Conservation (phyloP, 805 yeast genomes). For the Komagataella ulmi region DNA sequence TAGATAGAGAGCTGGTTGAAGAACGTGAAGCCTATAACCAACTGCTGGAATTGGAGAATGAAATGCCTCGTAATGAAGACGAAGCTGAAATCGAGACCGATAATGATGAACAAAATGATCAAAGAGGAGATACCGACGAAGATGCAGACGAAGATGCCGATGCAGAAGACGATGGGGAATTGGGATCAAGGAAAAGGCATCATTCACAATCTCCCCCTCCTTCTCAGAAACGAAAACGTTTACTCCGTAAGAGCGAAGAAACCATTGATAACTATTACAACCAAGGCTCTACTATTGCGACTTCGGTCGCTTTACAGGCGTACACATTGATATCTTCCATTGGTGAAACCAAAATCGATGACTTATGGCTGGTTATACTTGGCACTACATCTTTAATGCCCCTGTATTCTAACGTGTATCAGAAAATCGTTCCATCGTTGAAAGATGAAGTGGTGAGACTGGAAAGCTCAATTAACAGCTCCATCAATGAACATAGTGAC, state of each 20-base stretch:
- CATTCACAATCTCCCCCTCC: constrained; percentile 10
- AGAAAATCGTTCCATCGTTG: constrained; percentile 55
- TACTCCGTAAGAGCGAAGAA: constrained; percentile 34
- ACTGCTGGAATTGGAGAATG: constrained; percentile 26
- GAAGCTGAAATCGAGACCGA: constrained; percentile 16
- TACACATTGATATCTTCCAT: constrained; percentile 70
- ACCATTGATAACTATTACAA: constrained; percentile 64
- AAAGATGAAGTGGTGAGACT: constrained; percentile 76
- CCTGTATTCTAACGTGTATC: constrained; percentile 63
- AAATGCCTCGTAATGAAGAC: constrained; percentile 21
- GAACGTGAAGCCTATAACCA: constrained; percentile 53
- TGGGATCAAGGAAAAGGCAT: constrained; percentile 16
- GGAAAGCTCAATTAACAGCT: constrained; percentile 22
- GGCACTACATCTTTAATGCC: constrained; percentile 78
- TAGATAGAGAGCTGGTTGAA: constrained; percentile 40
- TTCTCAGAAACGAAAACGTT: constrained; percentile 25
- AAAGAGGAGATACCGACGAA: constrained; percentile 13
- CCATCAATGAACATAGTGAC: constrained; percentile 4
- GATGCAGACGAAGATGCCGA: constrained; percentile 9
- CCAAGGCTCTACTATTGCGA: constrained; percentile 67
- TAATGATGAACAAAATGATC: constrained; percentile 20
- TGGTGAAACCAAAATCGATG: constrained; percentile 64
- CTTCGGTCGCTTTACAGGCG: constrained; percentile 66
- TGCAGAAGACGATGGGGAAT: constrained; percentile 16
- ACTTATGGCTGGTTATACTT: constrained; percentile 76